A percentile compares a stretch with the other conserved stretches of the same genome.
Conservation (phyloP, 2,329 filamentous ascomycete genomes). For the Beauveria scarabaeidicola region DNA sequence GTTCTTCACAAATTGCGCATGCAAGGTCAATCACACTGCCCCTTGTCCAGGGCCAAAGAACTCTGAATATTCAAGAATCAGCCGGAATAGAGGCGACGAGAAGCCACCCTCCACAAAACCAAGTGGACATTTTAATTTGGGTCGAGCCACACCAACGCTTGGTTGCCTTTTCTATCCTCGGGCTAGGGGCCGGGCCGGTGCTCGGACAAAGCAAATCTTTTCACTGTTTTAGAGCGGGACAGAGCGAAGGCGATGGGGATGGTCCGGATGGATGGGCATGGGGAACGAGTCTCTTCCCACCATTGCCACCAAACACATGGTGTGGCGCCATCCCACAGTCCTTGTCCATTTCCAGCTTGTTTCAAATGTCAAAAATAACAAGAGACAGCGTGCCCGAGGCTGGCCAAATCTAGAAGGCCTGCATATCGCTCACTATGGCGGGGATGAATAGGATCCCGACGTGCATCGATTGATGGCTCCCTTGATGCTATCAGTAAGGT, state of each 20-base stretch:
- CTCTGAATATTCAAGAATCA: neutral
- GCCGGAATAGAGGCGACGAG: neutral
- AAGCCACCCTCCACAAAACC: neutral
- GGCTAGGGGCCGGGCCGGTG: constrained; percentile 8
- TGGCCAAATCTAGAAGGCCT: neutral
- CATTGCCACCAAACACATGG: neutral
- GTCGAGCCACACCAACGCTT: neutral
- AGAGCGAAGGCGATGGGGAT: neutral
- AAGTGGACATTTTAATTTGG: neutral
- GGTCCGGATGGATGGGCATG: neutral
- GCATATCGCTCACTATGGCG: neutral
- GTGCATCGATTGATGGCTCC: neutral
- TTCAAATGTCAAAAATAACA: constrained; percentile 4
- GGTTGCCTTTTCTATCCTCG: neutral
- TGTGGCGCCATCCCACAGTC: neutral
- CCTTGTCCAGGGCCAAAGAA: neutral
- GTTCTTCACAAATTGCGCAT: constrained; percentile 1
- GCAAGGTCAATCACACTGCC: constrained; percentile 5
- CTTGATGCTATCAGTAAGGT: no score
- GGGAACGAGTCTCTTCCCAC: neutral
- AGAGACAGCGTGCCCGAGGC: neutral
- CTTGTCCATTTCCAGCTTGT: constrained; percentile 4
- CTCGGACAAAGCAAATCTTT: neutral
- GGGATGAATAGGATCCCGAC: neutral
- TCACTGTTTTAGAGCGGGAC: no score